phyloP scores from a whole-genome alignment of 164 flowering plant genomes.

The Nelumbo lutea region DNA sequence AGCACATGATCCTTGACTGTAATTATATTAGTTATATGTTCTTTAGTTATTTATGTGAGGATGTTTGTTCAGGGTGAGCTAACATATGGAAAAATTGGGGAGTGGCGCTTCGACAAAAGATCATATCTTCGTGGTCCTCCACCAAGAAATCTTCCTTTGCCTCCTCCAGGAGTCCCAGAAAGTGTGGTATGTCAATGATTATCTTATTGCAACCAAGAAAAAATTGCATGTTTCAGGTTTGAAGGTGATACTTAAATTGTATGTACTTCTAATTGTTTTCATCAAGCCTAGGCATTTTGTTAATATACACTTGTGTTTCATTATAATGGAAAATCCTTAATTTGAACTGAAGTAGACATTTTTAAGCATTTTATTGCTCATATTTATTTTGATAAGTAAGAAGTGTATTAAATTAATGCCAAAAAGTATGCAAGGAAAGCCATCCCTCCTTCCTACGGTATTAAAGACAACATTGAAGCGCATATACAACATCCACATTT shows the following conservation, averaged over 20 bases:
- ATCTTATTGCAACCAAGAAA: not conserved
- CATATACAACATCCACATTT: no score
- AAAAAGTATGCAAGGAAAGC: no score
- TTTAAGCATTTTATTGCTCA: not conserved
- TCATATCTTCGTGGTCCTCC: slow-evolving; percentile 64
- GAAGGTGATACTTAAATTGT: not conserved
- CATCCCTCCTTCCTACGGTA: no score
- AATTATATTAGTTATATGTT: not conserved
- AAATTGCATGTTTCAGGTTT: not conserved
- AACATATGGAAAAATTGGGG: slow-evolving; percentile 82
- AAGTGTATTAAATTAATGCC: no score
- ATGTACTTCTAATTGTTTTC: not conserved
- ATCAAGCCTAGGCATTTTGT: not conserved
- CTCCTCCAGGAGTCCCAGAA: slow-evolving; percentile 97
- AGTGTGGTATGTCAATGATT: slow-evolving; percentile 78
- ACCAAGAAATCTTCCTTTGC: slow-evolving; percentile 68
- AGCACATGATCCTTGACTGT: not conserved
- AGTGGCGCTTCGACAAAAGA: slow-evolving; percentile 97
- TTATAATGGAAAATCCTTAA: not conserved
- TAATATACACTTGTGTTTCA: no score
- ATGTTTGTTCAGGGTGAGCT: slow-evolving; percentile 67
- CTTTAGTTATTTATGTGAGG: not conserved
- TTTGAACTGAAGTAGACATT: not conserved
- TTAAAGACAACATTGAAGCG: no score
- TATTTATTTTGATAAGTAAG: no score